Evolutionary conservation across 805 yeast species (phyloP), one percentile per base, ranked within the genome.

Genomic region (Cyberlindnera euphorbiae): DNA sequence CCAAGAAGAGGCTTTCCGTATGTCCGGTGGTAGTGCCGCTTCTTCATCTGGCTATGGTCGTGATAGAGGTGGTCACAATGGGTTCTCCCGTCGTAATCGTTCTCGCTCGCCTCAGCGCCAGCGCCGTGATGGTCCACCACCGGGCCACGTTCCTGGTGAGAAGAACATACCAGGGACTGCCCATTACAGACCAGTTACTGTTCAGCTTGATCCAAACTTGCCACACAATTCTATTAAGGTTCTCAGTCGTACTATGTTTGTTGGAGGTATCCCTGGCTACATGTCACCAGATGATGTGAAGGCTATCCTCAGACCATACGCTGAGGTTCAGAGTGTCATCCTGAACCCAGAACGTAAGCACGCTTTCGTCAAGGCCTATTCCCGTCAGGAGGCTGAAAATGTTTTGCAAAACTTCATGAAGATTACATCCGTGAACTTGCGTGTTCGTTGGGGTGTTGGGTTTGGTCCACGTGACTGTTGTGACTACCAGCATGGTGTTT

Each of bases 391-490:
- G 60, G 98, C 98, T 21, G 96, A 85, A 58, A 75, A 69, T 42
- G 88, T 88, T 11, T 72, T 87, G 39, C 68, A 73, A 27, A 74
- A 78, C 28, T 87, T 89, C 64, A 77, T 77, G 53, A 77, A 79
- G 48, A 80, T 79, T 44, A 74, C 8, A 63, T 56, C 66, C 17
- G 43, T 39, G 8, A 76, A 48, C 24, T 67, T 93, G 49, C 76
- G 97, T 62, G 85, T 94, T 5, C 75, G 96, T 57, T 93, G 98
- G 98, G 98, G 97, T 48, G 97, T 93, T 44, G 98, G 98, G 1
- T 93, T 84, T 55, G 98, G 98, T 5, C 98, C 98, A 36, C 78
- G 98, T 66, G 97, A 93, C 60, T 90, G 97, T 67, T 86, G 96
- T 59, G 94, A 93, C 62, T 93, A 93, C 62, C 89, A 81, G 55